Evolutionary conservation across 2,329 filamentous ascomycete genomes (phyloP).

Genomic region (Xylariales sp.): DNA sequence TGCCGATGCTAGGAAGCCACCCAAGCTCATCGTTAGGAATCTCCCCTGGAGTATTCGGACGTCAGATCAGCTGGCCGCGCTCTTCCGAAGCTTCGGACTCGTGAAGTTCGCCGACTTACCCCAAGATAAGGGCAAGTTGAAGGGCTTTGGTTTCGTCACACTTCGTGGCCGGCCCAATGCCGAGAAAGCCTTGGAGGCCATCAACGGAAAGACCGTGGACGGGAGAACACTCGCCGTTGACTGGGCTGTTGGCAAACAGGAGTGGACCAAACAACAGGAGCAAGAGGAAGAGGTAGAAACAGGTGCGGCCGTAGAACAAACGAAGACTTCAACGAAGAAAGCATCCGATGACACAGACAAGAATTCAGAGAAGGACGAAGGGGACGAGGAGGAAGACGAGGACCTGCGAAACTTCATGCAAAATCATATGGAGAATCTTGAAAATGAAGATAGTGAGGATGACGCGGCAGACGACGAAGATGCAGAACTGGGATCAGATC

Average conservation of each 20-base stretch:
- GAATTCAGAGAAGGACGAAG: conserved; percentile 24
- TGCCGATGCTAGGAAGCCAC: conserved; percentile 55
- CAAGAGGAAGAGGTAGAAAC: conserved; percentile 26
- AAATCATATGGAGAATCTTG: conserved; percentile 43
- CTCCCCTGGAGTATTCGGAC: conserved; percentile 93
- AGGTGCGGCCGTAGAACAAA: conserved; percentile 32
- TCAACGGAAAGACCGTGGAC: conserved; percentile 89
- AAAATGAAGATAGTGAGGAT: conserved; percentile 22
- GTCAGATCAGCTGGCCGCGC: conserved; percentile 68
- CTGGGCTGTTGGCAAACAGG: conserved; percentile 90
- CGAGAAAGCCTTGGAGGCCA: conserved; percentile 74
- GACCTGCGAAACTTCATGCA: conserved; percentile 53
- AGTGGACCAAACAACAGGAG: conserved; percentile 66
- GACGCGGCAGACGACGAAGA: conserved; percentile 32
- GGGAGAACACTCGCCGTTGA: conserved; percentile 88
- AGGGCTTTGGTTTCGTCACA: conserved; percentile 90
- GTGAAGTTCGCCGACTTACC: conserved; percentile 84
- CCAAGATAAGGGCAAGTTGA: conserved; percentile 67
- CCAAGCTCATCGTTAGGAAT: conserved; percentile 86
- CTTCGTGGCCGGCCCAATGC: conserved; percentile 86
- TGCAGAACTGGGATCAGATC: conserved; percentile 20
- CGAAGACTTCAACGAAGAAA: conserved; percentile 34
- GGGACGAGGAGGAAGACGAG: conserved; percentile 36
- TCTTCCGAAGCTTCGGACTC: conserved; percentile 88
- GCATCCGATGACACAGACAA: conserved; percentile 25